These are phyloP conservation scores for Trichodelitschia bisporula DNA, from an alignment of 495 filamentous ascomycete genomes.

Conservation along the genomic window DNA sequence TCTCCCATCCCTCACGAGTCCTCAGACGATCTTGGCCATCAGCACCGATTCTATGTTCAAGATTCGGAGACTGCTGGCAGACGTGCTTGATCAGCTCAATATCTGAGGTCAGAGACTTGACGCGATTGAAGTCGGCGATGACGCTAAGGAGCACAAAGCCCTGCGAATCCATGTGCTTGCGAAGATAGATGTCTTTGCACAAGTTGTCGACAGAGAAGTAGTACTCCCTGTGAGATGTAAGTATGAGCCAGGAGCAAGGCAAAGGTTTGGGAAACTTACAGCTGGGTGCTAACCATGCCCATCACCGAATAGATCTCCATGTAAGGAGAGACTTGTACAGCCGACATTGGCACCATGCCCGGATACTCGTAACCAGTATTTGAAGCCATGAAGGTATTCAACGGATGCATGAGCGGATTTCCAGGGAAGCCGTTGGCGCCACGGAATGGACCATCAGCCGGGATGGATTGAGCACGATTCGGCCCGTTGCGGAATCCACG, in stretches of 20 bases:
- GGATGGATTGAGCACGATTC: not conserved
- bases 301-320: constrained; percentile 30
- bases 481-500: not conserved
- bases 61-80: constrained; percentile 37
- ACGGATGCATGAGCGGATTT: not conserved
- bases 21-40: constrained; percentile 64
- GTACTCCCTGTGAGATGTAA: constrained; percentile 36
- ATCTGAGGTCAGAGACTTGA: constrained; percentile 50
- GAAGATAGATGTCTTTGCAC: constrained; percentile 77
- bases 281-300: constrained; percentile 37
- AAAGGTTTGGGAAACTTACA: constrained; percentile 24
- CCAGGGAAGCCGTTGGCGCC: too few species aligned
- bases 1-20: constrained; percentile 50
- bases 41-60: constrained; percentile 43
- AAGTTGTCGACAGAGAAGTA: constrained; percentile 95
- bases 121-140: constrained; percentile 62
- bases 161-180: constrained; percentile 79
- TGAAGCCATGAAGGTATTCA: not conserved
- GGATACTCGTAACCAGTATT: constrained; percentile 9
- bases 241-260: not conserved
- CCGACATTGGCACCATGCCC: constrained; percentile 32
- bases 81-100: constrained; percentile 48
- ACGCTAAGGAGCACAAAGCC: constrained; percentile 65
- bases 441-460: not conserved
- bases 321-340: constrained; percentile 24